Evolutionary conservation across 495 filamentous ascomycete genomes (phyloP).

Genomic region (Aspergillus cavernicola): DNA sequence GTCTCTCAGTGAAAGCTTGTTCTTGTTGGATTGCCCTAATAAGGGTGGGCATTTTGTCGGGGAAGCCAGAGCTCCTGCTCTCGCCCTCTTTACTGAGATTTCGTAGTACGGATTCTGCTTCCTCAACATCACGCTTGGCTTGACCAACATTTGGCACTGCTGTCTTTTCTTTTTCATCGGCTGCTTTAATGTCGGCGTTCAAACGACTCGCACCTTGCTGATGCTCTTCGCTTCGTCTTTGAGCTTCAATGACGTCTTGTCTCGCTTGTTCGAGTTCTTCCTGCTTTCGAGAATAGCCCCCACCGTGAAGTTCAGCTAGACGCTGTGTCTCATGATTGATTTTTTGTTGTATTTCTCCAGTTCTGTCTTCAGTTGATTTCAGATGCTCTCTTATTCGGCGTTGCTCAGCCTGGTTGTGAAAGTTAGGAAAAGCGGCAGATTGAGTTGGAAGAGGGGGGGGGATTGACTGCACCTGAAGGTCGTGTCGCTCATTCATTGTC

Average conservation of each 20-base stretch:
- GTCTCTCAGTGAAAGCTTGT: conserved; percentile 59
- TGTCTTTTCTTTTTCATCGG: conserved; percentile 29
- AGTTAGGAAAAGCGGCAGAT: conserved; percentile 12
- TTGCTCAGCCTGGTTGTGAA: conserved; percentile 44
- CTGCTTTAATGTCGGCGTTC: conserved; percentile 33
- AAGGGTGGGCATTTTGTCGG: conserved; percentile 57
- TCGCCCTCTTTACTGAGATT: conserved; percentile 52
- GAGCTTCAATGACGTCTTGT: conserved; percentile 29
- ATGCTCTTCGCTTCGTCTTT: conserved; percentile 30
- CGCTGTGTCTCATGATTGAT: conserved; percentile 47
- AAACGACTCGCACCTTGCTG: conserved; percentile 22
- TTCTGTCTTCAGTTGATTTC: conserved; percentile 37
- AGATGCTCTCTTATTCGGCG: conserved; percentile 46
- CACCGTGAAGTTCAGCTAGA: conserved; percentile 50
- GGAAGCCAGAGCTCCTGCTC: conserved; percentile 52
- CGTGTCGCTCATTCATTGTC: conserved; percentile 39
- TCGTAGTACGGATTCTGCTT: conserved; percentile 44
- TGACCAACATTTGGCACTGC: conserved; percentile 22
- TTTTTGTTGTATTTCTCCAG: conserved; percentile 36
- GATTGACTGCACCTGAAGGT: conserved; percentile 40
- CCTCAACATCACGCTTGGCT: conserved; percentile 36
- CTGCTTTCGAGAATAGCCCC: conserved; percentile 47
- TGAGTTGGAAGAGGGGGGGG: not conserved
- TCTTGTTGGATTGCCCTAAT: conserved; percentile 65
- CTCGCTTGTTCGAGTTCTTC: conserved; percentile 43